phyloP scores from a whole-genome alignment of 116 monocot species.

The Zostera marina region DNA sequence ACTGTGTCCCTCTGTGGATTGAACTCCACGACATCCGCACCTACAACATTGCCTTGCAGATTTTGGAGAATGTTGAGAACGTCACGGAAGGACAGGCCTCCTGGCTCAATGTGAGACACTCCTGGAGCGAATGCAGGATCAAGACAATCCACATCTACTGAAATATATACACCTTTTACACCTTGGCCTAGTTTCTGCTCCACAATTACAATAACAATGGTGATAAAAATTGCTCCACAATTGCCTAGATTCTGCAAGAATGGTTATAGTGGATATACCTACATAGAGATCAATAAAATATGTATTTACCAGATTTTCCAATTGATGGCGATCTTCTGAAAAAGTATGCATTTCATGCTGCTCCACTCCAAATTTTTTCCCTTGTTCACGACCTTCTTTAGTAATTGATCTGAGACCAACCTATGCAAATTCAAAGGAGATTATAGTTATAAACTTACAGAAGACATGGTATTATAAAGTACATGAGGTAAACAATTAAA shows the following conservation, averaged over 20 bases:
- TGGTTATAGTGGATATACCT: not conserved
- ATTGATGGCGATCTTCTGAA: slow-evolving; percentile 53
- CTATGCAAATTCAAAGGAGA: slow-evolving; percentile 12
- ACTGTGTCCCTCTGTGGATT: slow-evolving; percentile 56
- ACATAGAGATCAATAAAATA: not conserved
- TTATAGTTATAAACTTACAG: not conserved
- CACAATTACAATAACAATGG: not conserved
- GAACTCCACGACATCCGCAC: slow-evolving; percentile 95
- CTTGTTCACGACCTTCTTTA: slow-evolving; percentile 92
- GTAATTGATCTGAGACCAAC: slow-evolving; percentile 91
- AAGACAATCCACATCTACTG: slow-evolving; percentile 79
- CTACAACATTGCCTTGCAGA: slow-evolving; percentile 73
- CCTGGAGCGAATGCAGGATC: slow-evolving; percentile 99
- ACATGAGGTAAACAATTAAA: not conserved
- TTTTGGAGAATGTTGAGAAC: slow-evolving; percentile 94
- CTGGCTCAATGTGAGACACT: slow-evolving; percentile 93
- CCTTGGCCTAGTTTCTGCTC: slow-evolving; percentile 86
- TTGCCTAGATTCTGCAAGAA: not conserved
- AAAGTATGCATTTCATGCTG: slow-evolving; percentile 97
- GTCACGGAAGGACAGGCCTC: slow-evolving; percentile 89
- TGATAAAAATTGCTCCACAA: not conserved
- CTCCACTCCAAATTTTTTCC: slow-evolving; percentile 89
- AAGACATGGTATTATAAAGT: not conserved
- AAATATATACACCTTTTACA: slow-evolving; percentile 80
- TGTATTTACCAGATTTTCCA: slow-evolving; percentile 68